Evolutionary conservation across 2,329 filamentous ascomycete genomes (phyloP), one percentile per base, ranked within the genome.

Genomic region (Aspergillus chevalieri): DNA sequence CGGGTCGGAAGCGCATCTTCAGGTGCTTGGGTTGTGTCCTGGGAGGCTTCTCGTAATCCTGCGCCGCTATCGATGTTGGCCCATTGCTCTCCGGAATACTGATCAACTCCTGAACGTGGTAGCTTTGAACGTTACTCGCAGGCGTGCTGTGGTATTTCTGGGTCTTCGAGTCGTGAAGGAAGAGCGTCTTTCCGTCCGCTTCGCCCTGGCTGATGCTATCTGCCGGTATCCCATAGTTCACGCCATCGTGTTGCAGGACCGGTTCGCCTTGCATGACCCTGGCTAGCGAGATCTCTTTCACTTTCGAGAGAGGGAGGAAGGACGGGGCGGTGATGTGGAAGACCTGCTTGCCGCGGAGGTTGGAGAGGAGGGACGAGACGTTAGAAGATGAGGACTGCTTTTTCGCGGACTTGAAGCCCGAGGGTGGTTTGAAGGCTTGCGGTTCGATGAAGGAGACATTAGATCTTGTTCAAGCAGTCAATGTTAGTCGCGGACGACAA

Each of bases 261-360:
- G 72, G 65, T 47, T 71, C 60, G 43, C 73, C 73, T 21, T 67
- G 65, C 50, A 68, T 49, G 21, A 71, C 66, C 43, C 67, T 68
- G 41, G 69, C 62, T 41, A 74, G 59, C 12, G 73, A 67, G 41
- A 77, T 62, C 48, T 74, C 67, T 52, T 74, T 70, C 47, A 78
- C 63, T 44, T 70, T 67, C 6, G 68, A 68, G 30, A 77, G 53
- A 15, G 73, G 70, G 15, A 77, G 64, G 43, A 62, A 69, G 3
- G 69, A 61, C 2, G 75, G 75, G 1, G 72, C 73, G 15, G 71
- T 72, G 49, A 78, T 73, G 53, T 77, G 73, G 64, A 73, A 73
- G 44, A 78, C 57, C 58, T 76, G 70, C 56, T 77, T 77, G 46
- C 68, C 69, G 45, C 58, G 58, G 45, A 74, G 61, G 45, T 72